phyloP scores from a whole-genome alignment of 331 rosid species.

The Stylosanthes scabra region DNA sequence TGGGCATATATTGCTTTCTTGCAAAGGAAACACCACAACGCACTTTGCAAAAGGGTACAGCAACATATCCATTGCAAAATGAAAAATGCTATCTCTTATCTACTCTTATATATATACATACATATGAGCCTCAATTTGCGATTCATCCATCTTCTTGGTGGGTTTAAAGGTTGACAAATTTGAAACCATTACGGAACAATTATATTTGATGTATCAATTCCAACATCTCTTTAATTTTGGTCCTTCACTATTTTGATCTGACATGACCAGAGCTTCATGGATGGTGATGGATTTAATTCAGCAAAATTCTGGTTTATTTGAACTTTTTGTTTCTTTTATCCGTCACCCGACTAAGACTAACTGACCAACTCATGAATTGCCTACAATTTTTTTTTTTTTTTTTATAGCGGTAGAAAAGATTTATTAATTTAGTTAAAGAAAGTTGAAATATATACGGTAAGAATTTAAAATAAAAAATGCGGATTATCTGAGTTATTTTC shows the following conservation, averaged over 20 bases:
- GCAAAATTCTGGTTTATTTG: not conserved
- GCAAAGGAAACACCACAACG: slow-evolving; percentile 37
- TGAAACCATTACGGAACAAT: slow-evolving; percentile 30
- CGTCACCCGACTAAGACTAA: no score
- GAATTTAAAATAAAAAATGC: no score
- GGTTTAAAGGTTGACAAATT: slow-evolving; percentile 31
- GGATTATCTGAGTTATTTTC: no score
- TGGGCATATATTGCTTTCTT: slow-evolving; percentile 3
- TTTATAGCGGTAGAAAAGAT: no score
- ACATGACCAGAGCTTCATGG: not conserved
- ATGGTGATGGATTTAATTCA: not conserved
- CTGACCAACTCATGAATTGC: no score
- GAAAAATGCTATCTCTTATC: no score
- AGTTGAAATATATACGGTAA: no score
- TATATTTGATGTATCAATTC: slow-evolving; percentile 14
- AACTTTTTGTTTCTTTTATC: no score
- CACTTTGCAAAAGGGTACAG: slow-evolving; percentile 30
- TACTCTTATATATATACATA: not conserved
- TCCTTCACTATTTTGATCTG: slow-evolving; percentile 13
- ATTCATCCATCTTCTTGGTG: not conserved
- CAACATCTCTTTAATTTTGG: slow-evolving; percentile 10
- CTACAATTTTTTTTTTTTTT: no score
- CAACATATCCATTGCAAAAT: slow-evolving; percentile 31
- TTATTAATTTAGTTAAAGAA: no score
- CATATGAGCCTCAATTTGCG: no score